Base-by-base conservation (phyloP, 768 basidiomycete species). In the Lentinula lateritia region DNA sequence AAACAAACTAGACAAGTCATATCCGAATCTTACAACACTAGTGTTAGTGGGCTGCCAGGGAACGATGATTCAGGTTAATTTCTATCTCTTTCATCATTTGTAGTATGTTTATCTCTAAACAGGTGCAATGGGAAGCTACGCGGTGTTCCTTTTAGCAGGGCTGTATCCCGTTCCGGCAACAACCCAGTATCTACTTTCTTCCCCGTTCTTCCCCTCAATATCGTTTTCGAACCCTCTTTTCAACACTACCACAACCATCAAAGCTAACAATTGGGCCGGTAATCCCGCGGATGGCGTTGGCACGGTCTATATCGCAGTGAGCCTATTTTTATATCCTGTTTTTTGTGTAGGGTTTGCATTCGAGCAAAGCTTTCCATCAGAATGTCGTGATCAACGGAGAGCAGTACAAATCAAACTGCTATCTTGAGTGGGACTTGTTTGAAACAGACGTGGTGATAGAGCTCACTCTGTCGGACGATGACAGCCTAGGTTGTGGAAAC, bases 41-140 rank as follows among this genome's bases (percentile, higher is more conserved):
- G 84, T 6, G 72, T 71, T 12, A 78, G 76, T 56, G 86, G 86
- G 0, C 72, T 88, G 1, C 86, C 86, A 10, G 85, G 86, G 20
- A 88, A 88, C 64, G 86, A 88, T 65, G 86, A 58, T 45, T 58
- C 56, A 23, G 35, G 35, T 50, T 12, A 28, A 42, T 48, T 12
- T 20, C 32, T 34, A 34, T 10, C 12, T 20, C 28, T 42, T 43
- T 52, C 50, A 35, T 50, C 35, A 39, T 43, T 13, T n/a, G 16
- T 16, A 16, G 16, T 43, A 36, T 16, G 28, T 16, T 23, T 3
- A 34, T 32, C 15, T 23, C 35, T 7, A n/a, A 42, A 9, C 66
- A 75, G 84, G 86, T 57, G 86, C 86, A 0, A 86, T 88, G 86
- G 86, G 75, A 9, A 83, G 82, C 63, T 88, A 82, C 60, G 83